Evolutionary conservation across 805 yeast species (phyloP), one percentile per base, ranked within the genome.

Genomic region (Cyberlindnera maritima): DNA sequence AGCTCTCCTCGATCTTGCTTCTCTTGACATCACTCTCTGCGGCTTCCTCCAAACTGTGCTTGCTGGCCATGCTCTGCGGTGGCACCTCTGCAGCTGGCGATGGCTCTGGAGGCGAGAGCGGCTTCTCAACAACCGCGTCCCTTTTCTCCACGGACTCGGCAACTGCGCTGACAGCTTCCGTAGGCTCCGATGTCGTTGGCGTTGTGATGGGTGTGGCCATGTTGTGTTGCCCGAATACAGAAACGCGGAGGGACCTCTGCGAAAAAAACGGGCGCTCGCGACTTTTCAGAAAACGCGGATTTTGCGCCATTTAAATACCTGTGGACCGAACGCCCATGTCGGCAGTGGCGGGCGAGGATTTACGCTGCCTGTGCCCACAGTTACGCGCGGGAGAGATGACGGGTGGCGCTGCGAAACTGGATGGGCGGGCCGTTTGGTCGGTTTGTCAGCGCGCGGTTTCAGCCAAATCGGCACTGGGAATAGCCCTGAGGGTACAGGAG

Each of bases 301-400:
- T 36, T 41, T 46, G 41, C 48, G 47, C 47, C 43, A 35, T 42
- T 51, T 51, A 51, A 51, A 51, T 51, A 51, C 52, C 48, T 36
- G 54, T 36, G 47, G 42, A 7, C 39, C 19, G 33, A 29, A 25
- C 29, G 38, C 39, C 42, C 44, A 31, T 28, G 31, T 12, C 31
- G 25, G 25, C 25, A 9, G 25, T 21, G 25, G 25, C 25, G 25
- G 25, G 25, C 25, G 5, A 9, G 9, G 25, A 21, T 15, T 13
- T 13, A 12, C 20, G 38, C 38, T 26, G 19, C n/a, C n/a, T n/a
- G 32, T 32, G 31, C 37, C 14, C 21, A 32, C 14, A 33, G 11
- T 32, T 44, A 44, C 47, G 43, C 46, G 18, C 25, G 26, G 9
- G 21, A 6, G 18, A 17, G 23, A 7, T 18, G 25, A 33, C 25